Conservation (phyloP, 108 stramenopile species). For the Cylindrotheca fusiformis region DNA sequence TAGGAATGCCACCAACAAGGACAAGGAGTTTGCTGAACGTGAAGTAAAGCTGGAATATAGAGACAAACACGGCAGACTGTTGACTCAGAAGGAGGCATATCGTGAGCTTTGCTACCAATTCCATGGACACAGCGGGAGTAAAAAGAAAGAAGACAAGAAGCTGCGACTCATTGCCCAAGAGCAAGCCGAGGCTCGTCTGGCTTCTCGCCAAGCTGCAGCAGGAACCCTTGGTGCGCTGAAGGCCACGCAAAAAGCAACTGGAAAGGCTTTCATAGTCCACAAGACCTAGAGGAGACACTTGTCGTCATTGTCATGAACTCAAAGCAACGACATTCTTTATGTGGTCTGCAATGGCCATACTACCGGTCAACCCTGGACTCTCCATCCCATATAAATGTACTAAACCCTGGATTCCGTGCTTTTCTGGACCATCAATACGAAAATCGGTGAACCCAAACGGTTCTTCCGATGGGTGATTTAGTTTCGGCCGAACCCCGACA, state of each 20-base stretch:
- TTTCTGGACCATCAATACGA: conserved; percentile 42
- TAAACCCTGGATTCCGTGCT: conserved; percentile 68
- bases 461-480: conserved; percentile 52
- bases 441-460: conserved; percentile 51
- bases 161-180: conserved; percentile 79
- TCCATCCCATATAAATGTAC: conserved; percentile 81
- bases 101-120: conserved; percentile 96
- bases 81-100: conserved; percentile 95
- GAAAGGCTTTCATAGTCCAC: conserved; percentile 89
- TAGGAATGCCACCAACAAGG: conserved; percentile 67
- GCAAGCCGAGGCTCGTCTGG: conserved; percentile 57
- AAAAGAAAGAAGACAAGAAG: conserved; percentile 93
- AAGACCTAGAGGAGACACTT: conserved; percentile 51
- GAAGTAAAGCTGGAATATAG: conserved; percentile 96
- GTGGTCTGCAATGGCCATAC: conserved; percentile 72
- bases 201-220: conserved; percentile 46
- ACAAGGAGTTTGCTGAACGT: conserved; percentile 71
- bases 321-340: conserved; percentile 23
- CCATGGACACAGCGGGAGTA: conserved; percentile 93
- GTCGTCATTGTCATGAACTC: neutral
- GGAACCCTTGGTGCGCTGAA: conserved; percentile 85
- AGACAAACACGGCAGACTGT: conserved; percentile 89
- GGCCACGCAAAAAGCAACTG: conserved; percentile 88
- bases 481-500: conserved; percentile 80
- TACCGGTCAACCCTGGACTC: conserved; percentile 83